phyloP scores from a whole-genome alignment of 2,329 filamentous ascomycete genomes.

The Calonectria pseudoreteaudii region DNA sequence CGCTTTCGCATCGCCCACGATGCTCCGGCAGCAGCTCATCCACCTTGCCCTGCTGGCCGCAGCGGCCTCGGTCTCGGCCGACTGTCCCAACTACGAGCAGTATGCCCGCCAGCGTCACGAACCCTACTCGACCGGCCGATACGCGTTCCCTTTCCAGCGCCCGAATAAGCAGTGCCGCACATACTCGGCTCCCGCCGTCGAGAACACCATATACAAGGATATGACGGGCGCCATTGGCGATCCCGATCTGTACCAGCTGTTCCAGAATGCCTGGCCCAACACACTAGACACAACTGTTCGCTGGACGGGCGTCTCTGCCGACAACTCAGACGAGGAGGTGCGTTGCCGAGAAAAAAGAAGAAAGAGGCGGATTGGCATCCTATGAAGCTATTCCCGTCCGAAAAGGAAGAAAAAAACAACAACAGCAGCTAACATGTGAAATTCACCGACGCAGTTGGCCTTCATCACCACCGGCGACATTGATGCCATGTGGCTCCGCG shows the following conservation, averaged over 20 bases:
- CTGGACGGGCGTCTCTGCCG: constrained; percentile 72
- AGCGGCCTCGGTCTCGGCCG: constrained; percentile 36
- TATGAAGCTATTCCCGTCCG: neutral
- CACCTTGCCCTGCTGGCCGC: constrained; percentile 21
- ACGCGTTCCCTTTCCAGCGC: constrained; percentile 83
- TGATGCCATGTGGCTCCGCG: constrained; percentile 92
- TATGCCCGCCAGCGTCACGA: constrained; percentile 61
- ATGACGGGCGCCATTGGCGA: constrained; percentile 79
- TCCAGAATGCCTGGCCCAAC: constrained; percentile 80
- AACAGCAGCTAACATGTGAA: neutral
- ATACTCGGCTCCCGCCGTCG: constrained; percentile 81
- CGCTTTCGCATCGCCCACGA: neutral
- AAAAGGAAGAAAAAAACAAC: neutral
- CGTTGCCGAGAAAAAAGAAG: neutral
- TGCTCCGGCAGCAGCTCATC: constrained; percentile 22
- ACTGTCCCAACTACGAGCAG: constrained; percentile 51
- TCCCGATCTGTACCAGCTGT: constrained; percentile 78
- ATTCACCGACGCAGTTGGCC: constrained; percentile 64
- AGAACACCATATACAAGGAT: constrained; percentile 74
- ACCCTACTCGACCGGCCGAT: constrained; percentile 81
- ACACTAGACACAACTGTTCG: constrained; percentile 79
- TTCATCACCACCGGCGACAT: constrained; percentile 91
- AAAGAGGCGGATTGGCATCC: neutral
- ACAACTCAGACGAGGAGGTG: constrained; percentile 70
- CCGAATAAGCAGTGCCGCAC: constrained; percentile 82